Base-by-base conservation (phyloP, 306 rosid species). In the Astragalus membranaceus region DNA sequence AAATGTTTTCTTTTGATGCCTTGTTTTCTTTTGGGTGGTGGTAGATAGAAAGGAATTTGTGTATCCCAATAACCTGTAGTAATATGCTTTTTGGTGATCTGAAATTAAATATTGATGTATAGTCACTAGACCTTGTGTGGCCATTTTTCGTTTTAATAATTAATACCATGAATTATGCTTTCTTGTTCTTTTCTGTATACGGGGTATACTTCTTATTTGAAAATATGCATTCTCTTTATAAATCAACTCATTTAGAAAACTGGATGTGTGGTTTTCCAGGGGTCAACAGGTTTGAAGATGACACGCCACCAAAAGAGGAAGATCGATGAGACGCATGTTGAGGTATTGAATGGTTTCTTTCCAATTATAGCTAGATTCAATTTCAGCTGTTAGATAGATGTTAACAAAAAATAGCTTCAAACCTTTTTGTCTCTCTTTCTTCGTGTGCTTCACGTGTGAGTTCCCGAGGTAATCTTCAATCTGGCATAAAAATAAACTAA, bases 271-370 rank as follows among this genome's bases (percentile, higher is more conserved):
- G 49, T 59, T 79, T 82, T 76, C 29, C 80, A 95, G 97, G 79
- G 79, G 29, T 95, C 94, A 32, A 82, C 99, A 30, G 92, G 99
- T 79, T 79, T 91, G 90, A 95, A 91, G 87, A 95, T 91, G 99
- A 95, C 99, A 64, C 95, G 97, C 58, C 97, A 95, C 84, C 99
- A 95, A 72, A 95, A 95, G 85, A 83, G 96, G 82, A 95, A 95
- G 88, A 95, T 95, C 29, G 99, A 95, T 5, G 97, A 95, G 81
- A 95, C 99, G 29, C 99, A 95, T 53, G 96, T 91, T 30, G 99
- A 95, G 99, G 99, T 95, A 89, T 62, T 39, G 51, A 9, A 33
- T 69, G 14, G 51, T 68, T 78, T 26, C 77, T 64, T 63, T 64
- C 66, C 47, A 59, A 4, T 63, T 46, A 47, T 14, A 54, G 36